Evolutionary conservation across 345 rosid genomes (phyloP).

Genomic region (Moricandia moricandioides): DNA sequence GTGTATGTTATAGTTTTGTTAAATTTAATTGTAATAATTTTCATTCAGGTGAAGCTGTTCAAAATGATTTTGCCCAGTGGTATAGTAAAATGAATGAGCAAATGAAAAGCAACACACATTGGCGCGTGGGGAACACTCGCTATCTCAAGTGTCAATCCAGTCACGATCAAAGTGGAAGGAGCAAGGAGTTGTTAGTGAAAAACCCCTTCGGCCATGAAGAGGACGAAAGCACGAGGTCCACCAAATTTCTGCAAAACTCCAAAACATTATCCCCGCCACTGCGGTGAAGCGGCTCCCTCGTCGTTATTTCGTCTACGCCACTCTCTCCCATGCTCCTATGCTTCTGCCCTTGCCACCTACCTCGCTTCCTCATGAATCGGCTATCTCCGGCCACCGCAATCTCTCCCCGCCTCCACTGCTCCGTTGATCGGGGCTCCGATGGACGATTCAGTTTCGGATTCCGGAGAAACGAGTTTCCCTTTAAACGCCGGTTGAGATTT

Average conservation of each 20-base stretch:
- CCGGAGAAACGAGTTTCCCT: constrained; percentile 36
- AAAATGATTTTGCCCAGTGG: neutral
- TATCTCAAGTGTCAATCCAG: constrained; percentile 25
- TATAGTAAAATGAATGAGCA: neutral
- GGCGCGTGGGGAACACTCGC: constrained; percentile 24
- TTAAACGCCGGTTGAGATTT: constrained; percentile 45
- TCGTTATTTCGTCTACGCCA: neutral
- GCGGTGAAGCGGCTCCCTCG: neutral
- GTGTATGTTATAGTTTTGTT: neutral
- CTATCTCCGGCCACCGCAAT: constrained; percentile 52
- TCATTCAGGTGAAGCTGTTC: neutral
- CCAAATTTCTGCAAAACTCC: constrained; percentile 34
- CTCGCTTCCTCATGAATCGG: constrained; percentile 45
- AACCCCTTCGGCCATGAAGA: constrained; percentile 29
- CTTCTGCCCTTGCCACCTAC: constrained; percentile 48
- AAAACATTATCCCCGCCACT: constrained; percentile 31
- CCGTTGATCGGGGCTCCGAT: constrained; percentile 29
- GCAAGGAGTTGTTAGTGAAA: neutral
- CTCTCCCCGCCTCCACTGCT: constrained; percentile 30
- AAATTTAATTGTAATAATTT: neutral
- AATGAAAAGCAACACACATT: neutral
- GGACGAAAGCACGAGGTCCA: constrained; percentile 40
- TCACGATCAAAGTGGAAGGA: constrained; percentile 27
- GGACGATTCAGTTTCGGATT: constrained; percentile 29
- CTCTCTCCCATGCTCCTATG: constrained; percentile 52